Evolutionary conservation across 1,139 yeast species (phyloP), one percentile per base, ranked within the genome.

Genomic region (Magnusiomyces tetraspermus): DNA sequence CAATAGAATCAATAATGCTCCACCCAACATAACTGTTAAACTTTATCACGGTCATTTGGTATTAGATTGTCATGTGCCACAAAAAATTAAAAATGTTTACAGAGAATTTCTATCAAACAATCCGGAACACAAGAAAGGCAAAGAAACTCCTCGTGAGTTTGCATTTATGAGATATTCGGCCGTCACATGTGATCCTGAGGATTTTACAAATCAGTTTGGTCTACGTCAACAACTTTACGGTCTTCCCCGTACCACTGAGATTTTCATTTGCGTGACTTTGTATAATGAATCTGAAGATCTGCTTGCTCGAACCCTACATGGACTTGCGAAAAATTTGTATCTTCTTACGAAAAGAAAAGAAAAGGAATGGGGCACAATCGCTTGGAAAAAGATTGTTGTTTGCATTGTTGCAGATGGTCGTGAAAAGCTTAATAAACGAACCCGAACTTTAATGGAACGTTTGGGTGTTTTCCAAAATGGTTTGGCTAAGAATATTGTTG

Each of bases 391-490:
- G 65, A 82, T 92, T 55, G 96, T 88, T 52, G 96, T 92, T 15
- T 76, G 89, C 56, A 76, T 92, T 53, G 88, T 92, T 42, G 85
- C 96, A 51, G 98, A 92, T 71, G 98, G 98, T 58, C 80, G 96
- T 69, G 87, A 89, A 51, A 94, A 92, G 60, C 85, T 94, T 48
- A 83, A 83, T 65, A 89, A 86, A 54, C 81, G 84, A 36, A 88
- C 90, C 1, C 74, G 89, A 56, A 95, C 92, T 58, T 74, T 89
- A 59, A 74, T 92, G 58, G 88, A 97, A 13, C 88, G 97, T 0
- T 79, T 95, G 57, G 98, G 98, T 53, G 83, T 94, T 57, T 92
- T 88, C 66, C 98, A 92, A 69, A 97, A 89, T 57, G 96, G 96
- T 51, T 82, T 90, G 61, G 94, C 96, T 58, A 82, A 94, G 66